Evolutionary conservation across 2,329 filamentous ascomycete genomes (phyloP).

Genomic region (Delphinella strobiligena): DNA sequence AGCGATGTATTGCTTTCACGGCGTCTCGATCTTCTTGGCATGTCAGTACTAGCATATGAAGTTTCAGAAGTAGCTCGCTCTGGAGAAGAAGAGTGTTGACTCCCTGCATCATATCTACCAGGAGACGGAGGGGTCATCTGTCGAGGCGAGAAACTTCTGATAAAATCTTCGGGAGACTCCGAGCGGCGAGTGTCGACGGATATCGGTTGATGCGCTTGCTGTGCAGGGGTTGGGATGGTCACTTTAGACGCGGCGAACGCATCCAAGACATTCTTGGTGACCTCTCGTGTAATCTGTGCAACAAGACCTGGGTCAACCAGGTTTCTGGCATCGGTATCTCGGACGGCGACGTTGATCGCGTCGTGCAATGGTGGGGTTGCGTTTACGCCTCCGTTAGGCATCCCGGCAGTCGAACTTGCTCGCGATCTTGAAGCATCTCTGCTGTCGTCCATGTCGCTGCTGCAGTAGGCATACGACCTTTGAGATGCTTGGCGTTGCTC

Average conservation of each 20-base stretch:
- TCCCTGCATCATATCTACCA: slow-evolving; percentile 19
- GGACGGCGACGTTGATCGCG: slow-evolving; percentile 44
- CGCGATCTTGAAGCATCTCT: slow-evolving; percentile 1
- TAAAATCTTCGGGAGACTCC: slow-evolving; percentile 32
- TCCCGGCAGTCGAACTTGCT: neutral
- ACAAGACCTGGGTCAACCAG: slow-evolving; percentile 49
- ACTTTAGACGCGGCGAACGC: slow-evolving; percentile 34
- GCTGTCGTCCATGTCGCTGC: neutral
- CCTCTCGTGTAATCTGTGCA: slow-evolving; percentile 48
- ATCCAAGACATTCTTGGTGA: slow-evolving; percentile 27
- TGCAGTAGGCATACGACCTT: neutral
- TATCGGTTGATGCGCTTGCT: slow-evolving; percentile 13
- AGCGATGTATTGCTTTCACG: slow-evolving; percentile 17
- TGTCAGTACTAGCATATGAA: slow-evolving; percentile 5
- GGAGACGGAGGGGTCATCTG: slow-evolving; percentile 47
- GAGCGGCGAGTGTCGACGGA: slow-evolving; percentile 13
- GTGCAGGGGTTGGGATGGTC: slow-evolving; percentile 13
- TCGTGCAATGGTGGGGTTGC: slow-evolving; percentile 38
- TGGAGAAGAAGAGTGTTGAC: slow-evolving; percentile 23
- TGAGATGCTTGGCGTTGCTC: neutral
- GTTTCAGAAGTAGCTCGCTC: slow-evolving; percentile 17
- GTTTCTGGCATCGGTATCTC: slow-evolving; percentile 35
- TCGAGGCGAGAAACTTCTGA: slow-evolving; percentile 35
- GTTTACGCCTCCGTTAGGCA: neutral
- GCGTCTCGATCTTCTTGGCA: slow-evolving; percentile 1